phyloP scores from a whole-genome alignment of 1,284 basidiomycete species.

The Microbotryum intermedium region DNA sequence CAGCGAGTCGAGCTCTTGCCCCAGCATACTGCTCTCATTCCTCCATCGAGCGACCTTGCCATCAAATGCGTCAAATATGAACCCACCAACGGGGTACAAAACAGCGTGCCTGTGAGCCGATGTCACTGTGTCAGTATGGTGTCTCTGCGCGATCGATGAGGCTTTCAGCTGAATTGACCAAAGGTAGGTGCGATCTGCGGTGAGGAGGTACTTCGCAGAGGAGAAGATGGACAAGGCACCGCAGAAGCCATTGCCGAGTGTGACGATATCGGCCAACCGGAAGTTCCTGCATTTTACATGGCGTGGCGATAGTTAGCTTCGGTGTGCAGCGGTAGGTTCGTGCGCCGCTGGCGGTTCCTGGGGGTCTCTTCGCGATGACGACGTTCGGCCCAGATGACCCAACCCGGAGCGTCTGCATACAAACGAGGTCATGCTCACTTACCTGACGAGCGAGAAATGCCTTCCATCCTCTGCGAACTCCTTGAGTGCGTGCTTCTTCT shows the following conservation, averaged over 20 bases:
- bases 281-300: slow-evolving; percentile 67
- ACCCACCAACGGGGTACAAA: slow-evolving; percentile 81
- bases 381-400: not conserved
- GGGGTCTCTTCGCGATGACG: not conserved
- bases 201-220: slow-evolving; percentile 76
- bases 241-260: slow-evolving; percentile 99
- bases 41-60: slow-evolving; percentile 97
- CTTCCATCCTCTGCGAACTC: slow-evolving; percentile 81
- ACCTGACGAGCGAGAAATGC: slow-evolving; percentile 93
- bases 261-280: slow-evolving; percentile 93
- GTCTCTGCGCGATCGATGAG: not conserved
- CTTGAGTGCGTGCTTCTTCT: slow-evolving; percentile 46
- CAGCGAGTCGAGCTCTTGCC: slow-evolving; percentile 93
- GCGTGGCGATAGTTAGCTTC: not conserved
- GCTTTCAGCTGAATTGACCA: slow-evolving; percentile 43
- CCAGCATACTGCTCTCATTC: slow-evolving; percentile 89
- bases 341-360: not conserved
- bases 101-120: slow-evolving; percentile 53
- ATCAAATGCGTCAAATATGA: slow-evolving; percentile 96
- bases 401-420: not conserved
- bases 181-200: slow-evolving; percentile 68
- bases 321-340: not conserved
- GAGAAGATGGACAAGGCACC: slow-evolving; percentile 93
- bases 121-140: no score
- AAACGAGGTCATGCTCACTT: slow-evolving; percentile 29